phyloP scores from a whole-genome alignment of 2,329 filamentous ascomycete species.

The Ophiocordyceps sinensis region DNA sequence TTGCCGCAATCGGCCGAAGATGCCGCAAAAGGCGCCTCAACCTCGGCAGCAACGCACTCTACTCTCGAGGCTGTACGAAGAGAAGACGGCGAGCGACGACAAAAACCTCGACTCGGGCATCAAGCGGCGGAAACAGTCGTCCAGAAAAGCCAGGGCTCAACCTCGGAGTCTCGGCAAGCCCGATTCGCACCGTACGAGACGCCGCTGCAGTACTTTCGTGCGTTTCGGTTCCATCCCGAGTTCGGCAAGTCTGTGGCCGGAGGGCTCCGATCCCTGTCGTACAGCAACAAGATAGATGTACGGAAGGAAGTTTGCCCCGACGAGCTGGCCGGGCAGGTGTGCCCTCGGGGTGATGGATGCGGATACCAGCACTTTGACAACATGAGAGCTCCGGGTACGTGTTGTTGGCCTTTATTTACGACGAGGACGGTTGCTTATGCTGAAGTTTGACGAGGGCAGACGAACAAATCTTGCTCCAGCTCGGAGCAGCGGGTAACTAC shows the following conservation, averaged over 20 bases:
- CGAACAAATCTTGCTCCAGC: conserved; percentile 57
- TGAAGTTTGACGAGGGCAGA: conserved; percentile 40
- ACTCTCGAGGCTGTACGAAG: too few species aligned
- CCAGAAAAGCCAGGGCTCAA: conserved; percentile 2
- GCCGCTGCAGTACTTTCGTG: conserved; percentile 67
- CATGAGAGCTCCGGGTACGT: conserved; percentile 24
- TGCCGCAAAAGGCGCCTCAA: too few species aligned
- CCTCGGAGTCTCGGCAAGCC: conserved; percentile 4
- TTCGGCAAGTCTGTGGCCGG: conserved; percentile 55
- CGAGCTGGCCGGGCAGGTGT: conserved; percentile 55
- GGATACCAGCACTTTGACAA: conserved; percentile 59
- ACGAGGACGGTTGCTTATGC: conserved; percentile 21
- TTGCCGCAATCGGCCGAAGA: too few species aligned
- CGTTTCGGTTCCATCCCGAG: conserved; percentile 77
- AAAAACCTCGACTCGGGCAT: conserved; percentile 3
- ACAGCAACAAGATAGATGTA: conserved; percentile 78
- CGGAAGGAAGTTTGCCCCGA: conserved; percentile 61
- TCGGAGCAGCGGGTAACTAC: conserved; percentile 52
- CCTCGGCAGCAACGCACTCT: too few species aligned
- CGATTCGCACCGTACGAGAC: conserved; percentile 57
- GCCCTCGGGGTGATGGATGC: conserved; percentile 57
- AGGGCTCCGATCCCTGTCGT: conserved; percentile 81
- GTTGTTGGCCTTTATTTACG: not conserved
- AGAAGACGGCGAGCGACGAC: too few species aligned
- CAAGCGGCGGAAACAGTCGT: conserved; percentile 6